Percentiles rank a stretch among this genome's conserved stretches.
phyloP scores from a whole-genome alignment of 108 stramenopile genomes.

The Nannochloropsis oceanica region DNA sequence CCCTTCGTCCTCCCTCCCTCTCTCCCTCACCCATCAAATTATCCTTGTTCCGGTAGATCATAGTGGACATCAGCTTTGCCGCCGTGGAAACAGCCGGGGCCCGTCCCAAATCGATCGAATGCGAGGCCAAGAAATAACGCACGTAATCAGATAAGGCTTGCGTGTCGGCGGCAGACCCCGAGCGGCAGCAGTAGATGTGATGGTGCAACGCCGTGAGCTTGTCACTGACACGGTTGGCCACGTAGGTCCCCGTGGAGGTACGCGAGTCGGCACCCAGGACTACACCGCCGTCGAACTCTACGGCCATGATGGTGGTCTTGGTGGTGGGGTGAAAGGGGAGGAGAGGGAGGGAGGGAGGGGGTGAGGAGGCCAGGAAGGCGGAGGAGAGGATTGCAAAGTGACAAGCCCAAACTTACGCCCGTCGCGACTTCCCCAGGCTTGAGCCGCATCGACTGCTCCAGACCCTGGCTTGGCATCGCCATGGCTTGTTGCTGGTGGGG shows the following conservation, averaged over 20 bases:
- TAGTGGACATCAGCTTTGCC: conserved; percentile 59
- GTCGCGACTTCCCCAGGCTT: conserved; percentile 10
- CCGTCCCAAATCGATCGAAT: conserved; percentile 72
- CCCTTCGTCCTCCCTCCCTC: neutral
- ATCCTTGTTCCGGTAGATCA: conserved; percentile 90
- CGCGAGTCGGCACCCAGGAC: conserved; percentile 92
- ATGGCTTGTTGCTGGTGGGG: neutral
- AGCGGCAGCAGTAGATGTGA: conserved; percentile 79
- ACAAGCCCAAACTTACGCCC: conserved; percentile 6
- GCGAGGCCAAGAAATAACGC: conserved; percentile 56
- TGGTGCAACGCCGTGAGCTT: conserved; percentile 84
- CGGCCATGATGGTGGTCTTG: conserved; percentile 85
- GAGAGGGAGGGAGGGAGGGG: neutral
- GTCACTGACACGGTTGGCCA: conserved; percentile 84
- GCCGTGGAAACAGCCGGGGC: conserved; percentile 73
- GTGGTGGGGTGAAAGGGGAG: neutral
- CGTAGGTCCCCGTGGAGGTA: conserved; percentile 86
- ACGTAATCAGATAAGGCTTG: conserved; percentile 87
- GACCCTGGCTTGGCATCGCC: neutral
- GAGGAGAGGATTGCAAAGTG: neutral
- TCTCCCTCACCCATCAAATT: conserved; percentile 40
- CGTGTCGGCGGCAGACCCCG: conserved; percentile 89
- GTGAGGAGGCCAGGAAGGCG: neutral
- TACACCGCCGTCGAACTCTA: conserved; percentile 73
- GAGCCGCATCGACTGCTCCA: neutral